A percentile compares a stretch with the other conserved stretches of the same genome.
Conservation (phyloP, 2,329 filamentous ascomycete genomes). For the Lecanosticta acicola region DNA sequence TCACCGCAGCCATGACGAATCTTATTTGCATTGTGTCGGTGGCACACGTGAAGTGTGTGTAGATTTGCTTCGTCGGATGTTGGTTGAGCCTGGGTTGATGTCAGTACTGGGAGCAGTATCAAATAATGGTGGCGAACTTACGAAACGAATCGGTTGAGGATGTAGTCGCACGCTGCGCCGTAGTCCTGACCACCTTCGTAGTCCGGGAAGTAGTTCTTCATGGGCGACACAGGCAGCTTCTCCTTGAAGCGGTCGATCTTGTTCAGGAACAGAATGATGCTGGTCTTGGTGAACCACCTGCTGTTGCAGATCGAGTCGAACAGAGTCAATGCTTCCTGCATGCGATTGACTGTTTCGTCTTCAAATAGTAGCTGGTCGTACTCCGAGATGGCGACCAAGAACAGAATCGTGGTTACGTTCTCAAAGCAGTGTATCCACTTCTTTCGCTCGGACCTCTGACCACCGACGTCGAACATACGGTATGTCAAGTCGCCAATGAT, state of each 20-base stretch:
- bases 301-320: constrained; percentile 71
- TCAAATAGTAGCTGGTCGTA: constrained; percentile 96
- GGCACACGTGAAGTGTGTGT: constrained; percentile 98
- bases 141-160: constrained; percentile 89
- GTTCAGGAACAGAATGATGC: constrained; percentile 68
- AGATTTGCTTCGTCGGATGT: constrained; percentile 99
- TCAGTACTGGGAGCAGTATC: constrained; percentile 12
- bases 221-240: constrained; percentile 66
- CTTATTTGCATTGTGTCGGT: constrained; percentile 98
- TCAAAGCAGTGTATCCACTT: constrained; percentile 99
- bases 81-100: constrained; percentile 64
- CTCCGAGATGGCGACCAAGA: constrained; percentile 93
- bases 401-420: constrained; percentile 93
- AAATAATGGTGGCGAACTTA: constrained; percentile 18
- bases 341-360: constrained; percentile 76
- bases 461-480: constrained; percentile 96
- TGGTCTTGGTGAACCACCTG: constrained; percentile 66
- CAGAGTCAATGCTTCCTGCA: constrained; percentile 65
- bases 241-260: constrained; percentile 72
- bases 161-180: constrained; percentile 93
- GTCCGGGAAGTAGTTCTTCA: constrained; percentile 72
- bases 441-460: constrained; percentile 92
- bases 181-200: constrained; percentile 95
- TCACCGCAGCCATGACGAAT: constrained; percentile 99
- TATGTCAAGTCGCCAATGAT: constrained; percentile 93